Evolutionary conservation across 768 basidiomycete species (phyloP).

Genomic region (Amanita inopinata): DNA sequence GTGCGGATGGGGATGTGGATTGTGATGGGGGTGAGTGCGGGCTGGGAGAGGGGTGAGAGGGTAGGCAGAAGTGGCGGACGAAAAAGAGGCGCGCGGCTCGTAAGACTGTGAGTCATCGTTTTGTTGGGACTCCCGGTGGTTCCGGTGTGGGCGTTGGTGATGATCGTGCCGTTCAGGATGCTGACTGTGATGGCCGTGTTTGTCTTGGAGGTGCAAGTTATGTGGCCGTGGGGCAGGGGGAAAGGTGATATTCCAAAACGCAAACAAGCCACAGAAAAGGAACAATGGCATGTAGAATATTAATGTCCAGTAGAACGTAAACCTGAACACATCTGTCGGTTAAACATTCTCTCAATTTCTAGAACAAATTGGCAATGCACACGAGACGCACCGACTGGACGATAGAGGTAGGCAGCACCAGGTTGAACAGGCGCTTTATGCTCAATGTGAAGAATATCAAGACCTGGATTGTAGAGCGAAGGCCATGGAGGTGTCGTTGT

Average conservation of each 20-base stretch:
- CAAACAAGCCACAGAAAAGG: slow-evolving; percentile 36
- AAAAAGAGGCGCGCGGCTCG: background rate
- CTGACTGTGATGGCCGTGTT: no score
- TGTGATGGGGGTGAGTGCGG: no score
- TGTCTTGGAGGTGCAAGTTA: slow-evolving; percentile 7
- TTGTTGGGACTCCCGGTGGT: background rate
- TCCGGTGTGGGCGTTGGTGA: slow-evolving; percentile 5
- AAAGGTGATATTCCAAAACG: slow-evolving; percentile 43
- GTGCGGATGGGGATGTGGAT: background rate
- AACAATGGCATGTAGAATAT: slow-evolving; percentile 43
- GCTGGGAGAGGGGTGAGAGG: slow-evolving; percentile 11
- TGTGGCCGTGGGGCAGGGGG: slow-evolving; percentile 23
- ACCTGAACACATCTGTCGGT: slow-evolving; percentile 36
- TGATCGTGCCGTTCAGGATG: no score
- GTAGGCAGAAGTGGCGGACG: background rate
- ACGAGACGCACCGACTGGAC: slow-evolving; percentile 25
- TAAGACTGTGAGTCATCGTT: background rate
- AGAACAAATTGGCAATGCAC: background rate
- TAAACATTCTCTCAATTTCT: background rate
- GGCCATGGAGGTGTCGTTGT: slow-evolving; percentile 31
- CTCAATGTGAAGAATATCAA: slow-evolving; percentile 37
- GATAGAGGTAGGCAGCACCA: slow-evolving; percentile 33
- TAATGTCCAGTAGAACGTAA: slow-evolving; percentile 45
- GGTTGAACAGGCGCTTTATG: slow-evolving; percentile 29
- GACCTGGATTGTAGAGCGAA: slow-evolving; percentile 38